Base-by-base conservation (phyloP, 176 grass and related monocot genomes). In the Eremochloa ophiuroides region DNA sequence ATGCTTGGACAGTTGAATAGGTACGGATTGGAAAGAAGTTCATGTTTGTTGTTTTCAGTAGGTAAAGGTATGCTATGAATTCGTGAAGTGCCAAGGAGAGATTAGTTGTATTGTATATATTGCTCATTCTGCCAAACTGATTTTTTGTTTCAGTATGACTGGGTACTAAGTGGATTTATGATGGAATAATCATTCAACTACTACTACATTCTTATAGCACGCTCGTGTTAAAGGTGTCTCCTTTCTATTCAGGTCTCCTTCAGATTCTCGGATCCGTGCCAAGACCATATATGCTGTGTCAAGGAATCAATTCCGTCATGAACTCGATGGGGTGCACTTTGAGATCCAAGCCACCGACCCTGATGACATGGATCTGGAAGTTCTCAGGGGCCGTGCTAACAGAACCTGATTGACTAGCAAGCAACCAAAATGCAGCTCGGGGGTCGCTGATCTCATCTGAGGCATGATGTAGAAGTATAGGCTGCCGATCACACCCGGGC, bases 291-390 rank as follows among this genome's bases (percentile, higher is more conserved):
- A 94, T 15, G 86, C 92, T 0, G 87, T 90, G 48, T 91, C 88
- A 3, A 86, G 77, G 83, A 87, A 89, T 35, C 85, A 90, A 53
- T 90, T 86, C 73, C 83, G 88, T 22, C 84, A 88, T 14, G 88
- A 88, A 64, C 88, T 94, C 20, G 86, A 94, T n/a, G 92, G 92
- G 38, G 77, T 94, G 75, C 92, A 94, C 71, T 91, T 91, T 39
- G 92, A 94, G 88, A 88, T 94, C 10, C 92, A 94, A 81, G 92
- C 92, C 17, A 94, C 80, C 9, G 92, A 91, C 71, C 83, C 92
- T 60, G 83, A 87, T 14, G 88, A 88, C 60, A 88, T 94, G 88
- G 88, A 90, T 16, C 64, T 94, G 51, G 86, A 91, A 65, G 64
- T 94, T 79, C 86, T 94, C 27, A 83, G 86, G 65, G 86, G 37